These are phyloP conservation scores for Rhazya stricta DNA, from an alignment of 257 asterid genomes.

Conservation along the genomic window DNA sequence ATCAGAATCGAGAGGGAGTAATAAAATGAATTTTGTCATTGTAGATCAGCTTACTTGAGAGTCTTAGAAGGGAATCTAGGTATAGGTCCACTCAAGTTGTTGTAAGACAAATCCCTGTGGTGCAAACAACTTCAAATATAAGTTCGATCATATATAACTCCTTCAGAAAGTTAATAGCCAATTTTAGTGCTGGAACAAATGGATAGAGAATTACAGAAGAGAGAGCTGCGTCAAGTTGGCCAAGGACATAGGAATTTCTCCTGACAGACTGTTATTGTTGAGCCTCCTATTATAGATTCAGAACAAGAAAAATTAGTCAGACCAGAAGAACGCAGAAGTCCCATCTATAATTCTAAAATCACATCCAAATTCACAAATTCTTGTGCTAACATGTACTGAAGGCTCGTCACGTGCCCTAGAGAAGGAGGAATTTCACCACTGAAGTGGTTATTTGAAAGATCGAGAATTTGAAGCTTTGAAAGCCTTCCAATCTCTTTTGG, in stretches of 20 bases:
- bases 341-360: not conserved
- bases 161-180: not conserved
- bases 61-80: slow-evolving; percentile 74
- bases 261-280: slow-evolving; percentile 76
- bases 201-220: slow-evolving; percentile 54
- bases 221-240: slow-evolving; percentile 74
- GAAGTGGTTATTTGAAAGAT: slow-evolving; percentile 72
- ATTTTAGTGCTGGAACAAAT: not conserved
- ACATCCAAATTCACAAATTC: not conserved
- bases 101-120: slow-evolving; percentile 88
- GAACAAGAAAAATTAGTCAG: slow-evolving; percentile 11
- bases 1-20: not conserved
- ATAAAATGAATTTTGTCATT: not conserved
- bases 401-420: slow-evolving; percentile 51
- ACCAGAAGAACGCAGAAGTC: slow-evolving; percentile 3
- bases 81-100: slow-evolving; percentile 87
- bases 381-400: slow-evolving; percentile 72
- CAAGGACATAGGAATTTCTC: slow-evolving; percentile 68
- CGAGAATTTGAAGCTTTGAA: slow-evolving; percentile 77
- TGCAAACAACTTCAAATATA: slow-evolving; percentile 8
- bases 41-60: slow-evolving; percentile 55
- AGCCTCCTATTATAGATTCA: slow-evolving; percentile 58
- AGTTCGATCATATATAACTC: not conserved
- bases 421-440: slow-evolving; percentile 65
- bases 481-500: slow-evolving; percentile 75